A percentile compares a stretch with the other conserved stretches of the same genome.
phyloP scores from a whole-genome alignment of 2,329 filamentous ascomycete species.

The Biscogniauxia sp. region DNA sequence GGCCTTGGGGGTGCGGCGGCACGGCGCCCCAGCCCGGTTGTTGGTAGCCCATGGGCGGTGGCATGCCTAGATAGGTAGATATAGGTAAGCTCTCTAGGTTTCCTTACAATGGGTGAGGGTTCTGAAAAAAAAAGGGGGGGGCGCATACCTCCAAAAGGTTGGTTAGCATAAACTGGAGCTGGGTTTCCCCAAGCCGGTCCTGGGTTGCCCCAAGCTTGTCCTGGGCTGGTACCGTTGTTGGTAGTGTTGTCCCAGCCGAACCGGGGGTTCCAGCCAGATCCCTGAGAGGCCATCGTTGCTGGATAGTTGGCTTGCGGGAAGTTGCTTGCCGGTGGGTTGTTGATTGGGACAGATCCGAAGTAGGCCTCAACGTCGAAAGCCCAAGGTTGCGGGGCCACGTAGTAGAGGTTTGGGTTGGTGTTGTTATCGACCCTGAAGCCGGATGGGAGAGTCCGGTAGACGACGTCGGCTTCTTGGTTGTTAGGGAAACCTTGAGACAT shows the following conservation, averaged over 20 bases:
- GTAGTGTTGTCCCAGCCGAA: slow-evolving; percentile 21
- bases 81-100: slow-evolving; percentile 4
- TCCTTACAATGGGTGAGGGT: neutral
- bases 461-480: slow-evolving; percentile 1
- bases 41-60: neutral
- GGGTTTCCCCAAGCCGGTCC: slow-evolving; percentile 31
- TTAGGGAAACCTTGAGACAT: neutral
- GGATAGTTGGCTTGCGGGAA: neutral
- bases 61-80: neutral
- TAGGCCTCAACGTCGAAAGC: neutral
- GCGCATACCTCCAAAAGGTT: slow-evolving; percentile 21
- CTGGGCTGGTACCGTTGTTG: neutral
- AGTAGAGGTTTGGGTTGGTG: slow-evolving; percentile 2
- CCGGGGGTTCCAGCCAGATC: slow-evolving; percentile 24
- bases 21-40: neutral
- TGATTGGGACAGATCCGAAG: neutral
- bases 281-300: slow-evolving; percentile 14
- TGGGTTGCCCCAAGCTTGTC: neutral
- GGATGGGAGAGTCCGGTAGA: slow-evolving; percentile 4
- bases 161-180: too few species aligned
- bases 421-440: slow-evolving; percentile 2
- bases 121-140: slow-evolving; percentile 11
- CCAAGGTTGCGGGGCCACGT: neutral
- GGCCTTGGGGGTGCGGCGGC: slow-evolving; percentile 6
- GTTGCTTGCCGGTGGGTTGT: neutral